These are phyloP conservation scores for Lichtheimia ornata DNA, from an alignment of 371 early-diverging fungal species.

Conservation along the genomic window DNA sequence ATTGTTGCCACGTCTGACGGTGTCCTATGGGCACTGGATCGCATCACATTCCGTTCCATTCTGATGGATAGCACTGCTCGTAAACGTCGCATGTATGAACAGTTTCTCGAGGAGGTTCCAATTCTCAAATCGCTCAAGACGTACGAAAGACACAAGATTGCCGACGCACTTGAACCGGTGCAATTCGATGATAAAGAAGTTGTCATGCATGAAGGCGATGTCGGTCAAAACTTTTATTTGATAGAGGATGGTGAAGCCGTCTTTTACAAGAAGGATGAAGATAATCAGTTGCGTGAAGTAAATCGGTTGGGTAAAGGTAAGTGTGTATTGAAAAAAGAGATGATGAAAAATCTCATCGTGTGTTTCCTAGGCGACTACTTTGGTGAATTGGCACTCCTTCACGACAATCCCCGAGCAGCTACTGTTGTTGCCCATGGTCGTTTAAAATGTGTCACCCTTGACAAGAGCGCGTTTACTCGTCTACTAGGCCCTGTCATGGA, in stretches of 20 bases:
- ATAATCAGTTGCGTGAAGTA: constrained; percentile 77
- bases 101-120: constrained; percentile 73
- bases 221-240: constrained; percentile 64
- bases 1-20: constrained; percentile 68
- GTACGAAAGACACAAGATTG: constrained; percentile 79
- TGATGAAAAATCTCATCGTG: background rate
- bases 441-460: constrained; percentile 90
- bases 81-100: constrained; percentile 80
- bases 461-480: constrained; percentile 90
- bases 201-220: constrained; percentile 74
- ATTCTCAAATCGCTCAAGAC: constrained; percentile 65
- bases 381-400: constrained; percentile 86
- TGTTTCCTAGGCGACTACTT: constrained; percentile 4
- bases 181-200: constrained; percentile 67
- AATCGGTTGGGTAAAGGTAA: constrained; percentile 81
- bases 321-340: background rate
- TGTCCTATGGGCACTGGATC: constrained; percentile 84
- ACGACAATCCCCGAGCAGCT: constrained; percentile 90
- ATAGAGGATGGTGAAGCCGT: constrained; percentile 89
- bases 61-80: constrained; percentile 74
- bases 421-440: constrained; percentile 88
- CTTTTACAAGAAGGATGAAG: constrained; percentile 32
- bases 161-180: constrained; percentile 78
- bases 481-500: constrained; percentile 93
- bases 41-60: constrained; percentile 78